Evolutionary conservation across 2,329 filamentous ascomycete species (phyloP), one percentile per base, ranked within the genome.

Genomic region (Scedosporium boydii): DNA sequence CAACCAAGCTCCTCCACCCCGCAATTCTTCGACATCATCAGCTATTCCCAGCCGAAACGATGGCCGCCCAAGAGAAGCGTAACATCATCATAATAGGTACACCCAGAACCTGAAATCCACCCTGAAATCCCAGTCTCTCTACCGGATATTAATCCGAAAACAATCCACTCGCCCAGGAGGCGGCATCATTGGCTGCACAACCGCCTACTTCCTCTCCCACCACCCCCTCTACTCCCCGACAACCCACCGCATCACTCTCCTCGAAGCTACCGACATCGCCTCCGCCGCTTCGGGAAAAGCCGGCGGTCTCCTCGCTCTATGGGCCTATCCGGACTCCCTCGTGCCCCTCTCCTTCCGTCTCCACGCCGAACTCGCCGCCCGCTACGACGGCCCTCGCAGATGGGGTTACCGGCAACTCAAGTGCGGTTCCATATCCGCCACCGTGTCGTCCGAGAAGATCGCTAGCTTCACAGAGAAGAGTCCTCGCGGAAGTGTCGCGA

Each of bases 251-350:
- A 88, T 98, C 69, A 96, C 90, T 1, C 80, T 99, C 34, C 81
- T 98, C 62, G 95, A 99, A 78, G 92, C 95, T 0, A 87, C 86
- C 3, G 82, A 87, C 55, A 87, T 98, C 66, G 95, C 95, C 6
- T 86, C 91, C n/a, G 93, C 90, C 26, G 93, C 95, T 44, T 96
- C 92, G 7, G 95, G 95, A 48, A 98, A 97, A 76, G 93, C 95
- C 0, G 95, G 95, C 16, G 95, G 95, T 1, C 80, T 99, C 4
- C 82, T 99, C 23, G 95, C 88, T 1, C 79, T 93, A 16, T 98
- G 93, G 92, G 95, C 93, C 0, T 97, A 96, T 70, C 95, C 95
- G 0, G 80, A 79, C 63, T 88, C 84, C 69, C 85, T 98, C 46
- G 93, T 97, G 0, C 90, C 90, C 0, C 78, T 98, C 51, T 96